A percentile compares a stretch with the other conserved stretches of the same genome.
Conservation (phyloP, 2,329 filamentous ascomycete species). For the Nigrospora osmanthi region DNA sequence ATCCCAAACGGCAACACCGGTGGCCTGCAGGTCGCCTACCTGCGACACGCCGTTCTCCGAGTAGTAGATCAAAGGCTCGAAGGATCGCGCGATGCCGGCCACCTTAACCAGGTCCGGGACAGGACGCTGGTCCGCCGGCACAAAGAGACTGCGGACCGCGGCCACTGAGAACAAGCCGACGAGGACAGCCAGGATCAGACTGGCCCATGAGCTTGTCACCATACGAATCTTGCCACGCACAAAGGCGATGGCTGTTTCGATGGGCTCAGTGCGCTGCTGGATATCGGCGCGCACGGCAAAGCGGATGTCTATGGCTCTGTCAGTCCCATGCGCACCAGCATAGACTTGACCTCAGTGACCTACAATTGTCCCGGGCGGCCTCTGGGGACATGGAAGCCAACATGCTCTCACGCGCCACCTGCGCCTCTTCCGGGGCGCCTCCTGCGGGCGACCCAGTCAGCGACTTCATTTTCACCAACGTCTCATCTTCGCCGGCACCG, state of each 20-base stretch:
- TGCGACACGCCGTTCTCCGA: slow-evolving; percentile 83
- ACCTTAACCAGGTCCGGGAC: slow-evolving; percentile 87
- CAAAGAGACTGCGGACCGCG: slow-evolving; percentile 57
- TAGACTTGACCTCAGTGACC: slow-evolving; percentile 14
- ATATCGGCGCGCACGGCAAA: slow-evolving; percentile 84
- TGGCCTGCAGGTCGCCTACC: slow-evolving; percentile 82
- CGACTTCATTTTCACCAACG: slow-evolving; percentile 28
- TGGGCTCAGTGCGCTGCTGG: slow-evolving; percentile 76
- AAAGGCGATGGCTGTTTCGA: slow-evolving; percentile 64
- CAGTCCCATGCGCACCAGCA: slow-evolving; percentile 3
- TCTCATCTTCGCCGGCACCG: slow-evolving; percentile 22
- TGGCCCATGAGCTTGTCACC: slow-evolving; percentile 63
- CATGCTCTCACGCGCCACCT: slow-evolving; percentile 14
- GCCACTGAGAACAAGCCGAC: slow-evolving; percentile 57
- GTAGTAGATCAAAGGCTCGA: slow-evolving; percentile 91
- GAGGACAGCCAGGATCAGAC: slow-evolving; percentile 54
- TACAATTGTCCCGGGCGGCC: slow-evolving; percentile 41
- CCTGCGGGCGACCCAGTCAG: slow-evolving; percentile 16
- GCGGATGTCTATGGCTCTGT: slow-evolving; percentile 60
- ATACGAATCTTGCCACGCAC: slow-evolving; percentile 51
- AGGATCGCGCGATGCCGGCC: slow-evolving; percentile 79
- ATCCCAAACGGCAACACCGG: slow-evolving; percentile 90
- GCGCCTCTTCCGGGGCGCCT: slow-evolving; percentile 8
- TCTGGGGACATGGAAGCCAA: slow-evolving; percentile 20
- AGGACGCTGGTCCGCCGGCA: slow-evolving; percentile 57